These are phyloP conservation scores for Pterocarpus macrocarpus DNA, from an alignment of 306 rosid species.

Conservation along the genomic window DNA sequence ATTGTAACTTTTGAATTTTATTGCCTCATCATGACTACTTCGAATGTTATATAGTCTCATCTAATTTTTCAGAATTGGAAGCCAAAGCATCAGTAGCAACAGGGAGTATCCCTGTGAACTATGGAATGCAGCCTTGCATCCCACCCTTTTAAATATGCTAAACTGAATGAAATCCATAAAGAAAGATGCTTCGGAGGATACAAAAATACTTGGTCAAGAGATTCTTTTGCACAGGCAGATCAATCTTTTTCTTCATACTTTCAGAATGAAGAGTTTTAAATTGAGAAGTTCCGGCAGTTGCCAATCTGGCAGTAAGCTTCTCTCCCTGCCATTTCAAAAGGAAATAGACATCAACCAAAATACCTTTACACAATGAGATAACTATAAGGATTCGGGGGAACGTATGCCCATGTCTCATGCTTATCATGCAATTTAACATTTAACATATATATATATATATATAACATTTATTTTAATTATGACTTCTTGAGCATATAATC, in stretches of 20 bases:
- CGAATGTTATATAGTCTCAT: constrained; percentile 12
- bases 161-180: constrained; percentile 8
- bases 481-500: constrained; percentile 1
- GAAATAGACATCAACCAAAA: constrained; percentile 38
- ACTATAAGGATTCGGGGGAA: constrained; percentile 14
- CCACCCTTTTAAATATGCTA: constrained; percentile 33
- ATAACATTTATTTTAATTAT: neutral
- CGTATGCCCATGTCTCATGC: neutral
- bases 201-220: constrained; percentile 88
- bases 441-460: too few relatives aligned
- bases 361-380: constrained; percentile 33
- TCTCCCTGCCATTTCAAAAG: constrained; percentile 62
- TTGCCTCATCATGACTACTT: constrained; percentile 32
- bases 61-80: constrained; percentile 10
- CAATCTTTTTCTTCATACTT: constrained; percentile 70
- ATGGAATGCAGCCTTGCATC: constrained; percentile 34
- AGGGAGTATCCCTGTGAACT: constrained; percentile 32
- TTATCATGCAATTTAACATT: too few relatives aligned
- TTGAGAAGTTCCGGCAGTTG: constrained; percentile 51
- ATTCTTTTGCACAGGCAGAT: constrained; percentile 92
- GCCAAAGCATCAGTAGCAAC: neutral
- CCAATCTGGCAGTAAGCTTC: constrained; percentile 42
- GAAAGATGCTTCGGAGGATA: constrained; percentile 64
- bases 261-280: constrained; percentile 60
- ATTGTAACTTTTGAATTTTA: neutral